Evolutionary conservation across 1,284 basidiomycete species (phyloP).

Genomic region (Microstroma glucosiphilum): DNA sequence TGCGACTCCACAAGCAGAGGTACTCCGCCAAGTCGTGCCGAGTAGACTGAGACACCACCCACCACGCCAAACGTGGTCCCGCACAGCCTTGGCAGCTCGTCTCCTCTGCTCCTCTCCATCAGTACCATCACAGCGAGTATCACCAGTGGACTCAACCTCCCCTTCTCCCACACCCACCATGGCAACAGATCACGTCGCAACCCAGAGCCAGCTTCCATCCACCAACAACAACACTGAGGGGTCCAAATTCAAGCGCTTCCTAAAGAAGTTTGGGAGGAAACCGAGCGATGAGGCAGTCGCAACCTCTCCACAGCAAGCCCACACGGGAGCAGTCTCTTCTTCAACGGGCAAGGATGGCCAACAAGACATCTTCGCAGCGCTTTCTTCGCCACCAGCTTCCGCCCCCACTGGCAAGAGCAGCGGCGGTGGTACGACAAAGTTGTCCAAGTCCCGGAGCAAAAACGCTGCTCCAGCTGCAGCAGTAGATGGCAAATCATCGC

Average conservation of each 20-base stretch:
- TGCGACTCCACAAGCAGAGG: too few relatives aligned
- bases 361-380: background rate
- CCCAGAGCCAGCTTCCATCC: background rate
- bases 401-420: slow-evolving; percentile 4
- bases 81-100: too few relatives aligned
- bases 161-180: too few relatives aligned
- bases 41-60: too few relatives aligned
- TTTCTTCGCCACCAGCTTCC: background rate
- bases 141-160: too few relatives aligned
- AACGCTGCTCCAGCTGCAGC: background rate
- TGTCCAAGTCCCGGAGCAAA: background rate
- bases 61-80: too few relatives aligned
- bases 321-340: too few relatives aligned
- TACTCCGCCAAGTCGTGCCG: too few relatives aligned
- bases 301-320: background rate
- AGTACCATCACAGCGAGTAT: too few relatives aligned
- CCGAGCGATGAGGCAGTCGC: slow-evolving; percentile 17
- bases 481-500: background rate
- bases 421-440: background rate
- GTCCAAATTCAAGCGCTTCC: slow-evolving; percentile 20
- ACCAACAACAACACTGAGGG: slow-evolving; percentile 1
- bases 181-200: too few relatives aligned
- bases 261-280: slow-evolving; percentile 29
- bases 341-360: too few relatives aligned
- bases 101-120: too few relatives aligned